Conservation (phyloP, 169 alveolate genomes). For the Eimeria tenella region DNA sequence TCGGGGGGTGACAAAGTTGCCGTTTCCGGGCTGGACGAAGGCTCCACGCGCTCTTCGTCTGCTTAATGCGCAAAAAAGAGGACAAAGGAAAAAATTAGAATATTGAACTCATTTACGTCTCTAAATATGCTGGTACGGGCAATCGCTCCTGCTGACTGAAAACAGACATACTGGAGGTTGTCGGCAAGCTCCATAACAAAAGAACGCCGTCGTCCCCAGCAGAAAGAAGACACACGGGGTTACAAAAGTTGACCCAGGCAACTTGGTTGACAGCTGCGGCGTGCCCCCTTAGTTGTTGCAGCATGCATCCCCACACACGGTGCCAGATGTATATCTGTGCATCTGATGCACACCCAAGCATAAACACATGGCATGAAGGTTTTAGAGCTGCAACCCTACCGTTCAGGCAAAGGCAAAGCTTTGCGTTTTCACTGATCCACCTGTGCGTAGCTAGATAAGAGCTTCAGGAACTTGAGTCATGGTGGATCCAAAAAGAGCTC, state of each 20-base stretch:
- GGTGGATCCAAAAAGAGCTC: no score
- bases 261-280: conserved; percentile 91
- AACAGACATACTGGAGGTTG: neutral
- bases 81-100: neutral
- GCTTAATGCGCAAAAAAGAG: neutral
- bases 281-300: conserved; percentile 87
- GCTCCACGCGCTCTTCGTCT: conserved; percentile 10
- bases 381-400: no score
- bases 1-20: conserved; percentile 2
- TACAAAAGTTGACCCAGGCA: conserved; percentile 85
- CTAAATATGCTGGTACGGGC: no score
- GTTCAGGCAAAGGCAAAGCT: no score
- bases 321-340: conserved; percentile 92
- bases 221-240: conserved; percentile 41
- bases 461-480: neutral
- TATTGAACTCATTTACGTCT: no score
- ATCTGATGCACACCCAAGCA: conserved; percentile 59
- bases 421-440: neutral
- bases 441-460: neutral
- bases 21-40: conserved; percentile 33
- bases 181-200: conserved; percentile 43
- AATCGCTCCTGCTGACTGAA: no score
- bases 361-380: neutral
- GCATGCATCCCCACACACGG: conserved; percentile 87
- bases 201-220: conserved; percentile 69